A percentile compares a stretch with the other conserved stretches of the same genome.
Conservation (phyloP, 2,329 filamentous ascomycete species). For the Grosmannia serpens region DNA sequence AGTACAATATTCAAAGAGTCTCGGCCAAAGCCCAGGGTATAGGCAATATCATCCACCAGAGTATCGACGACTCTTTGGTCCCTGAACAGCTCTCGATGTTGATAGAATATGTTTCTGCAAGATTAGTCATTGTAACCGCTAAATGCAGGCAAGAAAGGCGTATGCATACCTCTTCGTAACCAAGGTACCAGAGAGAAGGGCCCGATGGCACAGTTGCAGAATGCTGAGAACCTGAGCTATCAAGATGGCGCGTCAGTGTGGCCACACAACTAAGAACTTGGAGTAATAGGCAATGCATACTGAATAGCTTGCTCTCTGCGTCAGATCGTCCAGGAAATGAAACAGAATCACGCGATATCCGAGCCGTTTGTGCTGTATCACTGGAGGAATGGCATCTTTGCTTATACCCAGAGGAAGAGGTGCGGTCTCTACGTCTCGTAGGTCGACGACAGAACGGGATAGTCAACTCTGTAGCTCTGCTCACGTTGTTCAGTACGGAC, state of each 20-base stretch:
- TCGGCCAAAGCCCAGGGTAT: slow-evolving; percentile 53
- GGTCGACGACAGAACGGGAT: slow-evolving; percentile 32
- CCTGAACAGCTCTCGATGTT: slow-evolving; percentile 59
- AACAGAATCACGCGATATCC: background rate
- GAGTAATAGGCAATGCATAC: slow-evolving; percentile 21
- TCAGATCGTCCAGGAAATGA: slow-evolving; percentile 36
- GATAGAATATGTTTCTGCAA: slow-evolving; percentile 69
- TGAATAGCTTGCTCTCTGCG: slow-evolving; percentile 39
- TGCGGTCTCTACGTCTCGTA: background rate
- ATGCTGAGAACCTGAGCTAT: slow-evolving; percentile 46
- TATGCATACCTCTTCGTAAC: slow-evolving; percentile 48
- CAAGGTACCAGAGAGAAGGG: slow-evolving; percentile 39
- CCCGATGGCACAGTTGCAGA: slow-evolving; percentile 47
- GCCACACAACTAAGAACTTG: background rate
- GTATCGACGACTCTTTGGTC: slow-evolving; percentile 58
- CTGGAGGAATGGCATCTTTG: background rate
- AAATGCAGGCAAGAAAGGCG: too few species aligned
- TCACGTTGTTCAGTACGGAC: slow-evolving; percentile 33
- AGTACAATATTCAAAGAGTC: slow-evolving; percentile 57
- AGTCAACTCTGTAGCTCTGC: slow-evolving; percentile 27
- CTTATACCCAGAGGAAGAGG: too few species aligned
- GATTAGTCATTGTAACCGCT: background rate
- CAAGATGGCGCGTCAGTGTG: background rate
- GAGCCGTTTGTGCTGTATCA: background rate
- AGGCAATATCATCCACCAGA: slow-evolving; percentile 63